These are phyloP conservation scores for Sphaerulina vaccinii DNA, from an alignment of 2,329 filamentous ascomycete species.

Conservation along the genomic window DNA sequence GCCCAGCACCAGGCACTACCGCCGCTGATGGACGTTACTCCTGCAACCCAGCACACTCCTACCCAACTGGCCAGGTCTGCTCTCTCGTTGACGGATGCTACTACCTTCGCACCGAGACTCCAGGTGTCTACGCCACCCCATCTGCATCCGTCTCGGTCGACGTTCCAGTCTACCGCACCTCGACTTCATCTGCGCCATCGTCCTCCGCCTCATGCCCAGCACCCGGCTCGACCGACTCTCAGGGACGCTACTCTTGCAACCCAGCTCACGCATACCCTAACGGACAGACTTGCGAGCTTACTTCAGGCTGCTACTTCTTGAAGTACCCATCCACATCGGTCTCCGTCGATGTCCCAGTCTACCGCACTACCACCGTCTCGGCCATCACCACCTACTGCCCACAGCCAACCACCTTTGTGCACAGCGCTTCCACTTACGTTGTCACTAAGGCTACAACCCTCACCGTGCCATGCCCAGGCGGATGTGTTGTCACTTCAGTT, in stretches of 20 bases:
- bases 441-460: slow-evolving; percentile 49
- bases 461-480: slow-evolving; percentile 24
- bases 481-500: slow-evolving; percentile 18
- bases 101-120: slow-evolving; percentile 6
- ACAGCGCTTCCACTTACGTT: slow-evolving; percentile 66
- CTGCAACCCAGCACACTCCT: slow-evolving; percentile 21
- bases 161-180: neutral
- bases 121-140: slow-evolving; percentile 7
- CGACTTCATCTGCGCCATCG: neutral
- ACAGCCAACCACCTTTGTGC: slow-evolving; percentile 60
- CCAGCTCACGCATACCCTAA: slow-evolving; percentile 24
- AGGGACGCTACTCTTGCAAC: slow-evolving; percentile 15
- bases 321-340: neutral
- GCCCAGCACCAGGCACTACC: neutral
- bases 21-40: neutral
- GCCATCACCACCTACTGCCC: slow-evolving; percentile 71
- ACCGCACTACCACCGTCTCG: slow-evolving; percentile 55
- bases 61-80: slow-evolving; percentile 24
- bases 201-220: neutral
- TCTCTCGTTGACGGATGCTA: slow-evolving; percentile 19
- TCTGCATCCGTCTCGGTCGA: neutral
- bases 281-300: slow-evolving; percentile 19
- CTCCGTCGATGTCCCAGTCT: neutral
- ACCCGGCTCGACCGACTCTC: neutral
- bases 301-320: slow-evolving; percentile 7